Evolutionary conservation across 805 yeast genomes (phyloP), one percentile per base, ranked within the genome.

Genomic region (Sugiyamaella valdiviana): DNA sequence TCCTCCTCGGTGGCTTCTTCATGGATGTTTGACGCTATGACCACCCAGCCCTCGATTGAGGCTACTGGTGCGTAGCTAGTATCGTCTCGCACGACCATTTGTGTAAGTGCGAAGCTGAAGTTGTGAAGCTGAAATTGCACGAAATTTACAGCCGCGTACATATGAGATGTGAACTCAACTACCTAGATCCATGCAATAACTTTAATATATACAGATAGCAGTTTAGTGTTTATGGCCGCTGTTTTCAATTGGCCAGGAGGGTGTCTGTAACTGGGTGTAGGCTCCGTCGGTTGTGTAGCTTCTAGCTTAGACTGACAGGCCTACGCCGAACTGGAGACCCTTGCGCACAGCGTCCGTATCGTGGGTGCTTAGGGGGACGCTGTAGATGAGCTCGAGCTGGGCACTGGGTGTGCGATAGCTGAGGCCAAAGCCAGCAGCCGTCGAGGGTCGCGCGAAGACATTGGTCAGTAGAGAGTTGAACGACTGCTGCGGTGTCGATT

Each of bases 311-410:
- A 36, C n/a, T 3, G 39, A 36, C 14, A 79, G 58, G 5, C 82
- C 82, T 39, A 79, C 69, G 24, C 83, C 83, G 51, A 77, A 73
- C 59, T 79, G 83, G 26, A 83, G 62, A 0, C 87, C 87, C 45
- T 76, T 76, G 50, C 80, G 70, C 9, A 71, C 59, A 4, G 69
- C 57, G 52, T 77, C 84, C 22, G 69, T 62, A 1, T 68, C 65
- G 49, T 73, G 73, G 0, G 74, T 67, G 16, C 73, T 69, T 36
- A 83, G 52, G 0, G 90, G 89, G 16, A 80, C 59, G 4, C 77
- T 74, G 53, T 81, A 81, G 55, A 78, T 77, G 47, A 83, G 67
- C 55, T 82, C 85, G 57, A 83, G 75, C 50, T 80, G 66, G 1
- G 87, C 87, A 44, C 74, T 70, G 3, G 79, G 77, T 50, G 78